phyloP scores from a whole-genome alignment of 495 filamentous ascomycete species.

The Aeminium ludgeri region DNA sequence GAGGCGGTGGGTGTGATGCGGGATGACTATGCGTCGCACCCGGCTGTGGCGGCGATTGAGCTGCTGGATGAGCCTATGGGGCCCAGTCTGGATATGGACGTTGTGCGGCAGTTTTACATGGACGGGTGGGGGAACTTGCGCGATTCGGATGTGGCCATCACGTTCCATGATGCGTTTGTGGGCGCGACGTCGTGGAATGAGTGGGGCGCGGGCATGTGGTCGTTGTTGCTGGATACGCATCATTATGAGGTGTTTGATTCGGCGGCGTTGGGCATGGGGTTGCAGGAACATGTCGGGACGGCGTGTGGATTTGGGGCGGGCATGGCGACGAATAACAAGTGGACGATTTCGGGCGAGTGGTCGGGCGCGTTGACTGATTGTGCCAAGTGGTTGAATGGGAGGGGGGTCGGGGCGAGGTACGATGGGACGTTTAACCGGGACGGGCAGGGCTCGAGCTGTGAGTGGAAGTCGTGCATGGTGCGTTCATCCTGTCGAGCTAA shows the following conservation, averaged over 20 bases:
- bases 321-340: constrained; percentile 29
- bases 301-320: constrained; percentile 24
- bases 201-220: constrained; percentile 26
- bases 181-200: constrained; percentile 24
- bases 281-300: constrained; percentile 19
- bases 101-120: constrained; percentile 26
- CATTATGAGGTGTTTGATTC: constrained; percentile 29
- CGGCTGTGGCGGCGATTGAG: constrained; percentile 25
- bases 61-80: constrained; percentile 29
- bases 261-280: constrained; percentile 16
- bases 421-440: constrained; percentile 37
- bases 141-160: constrained; percentile 21
- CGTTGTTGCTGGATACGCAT: constrained; percentile 25
- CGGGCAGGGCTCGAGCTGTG: background rate
- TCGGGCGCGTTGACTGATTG: constrained; percentile 39
- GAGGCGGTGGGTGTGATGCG: constrained; percentile 26
- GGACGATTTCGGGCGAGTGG: constrained; percentile 57
- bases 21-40: constrained; percentile 23
- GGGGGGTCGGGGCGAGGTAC: constrained; percentile 26
- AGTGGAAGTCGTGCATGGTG: too few relatives aligned
- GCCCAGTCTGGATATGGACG: constrained; percentile 20
- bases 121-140: constrained; percentile 27
- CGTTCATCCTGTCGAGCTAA: background rate
- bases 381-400: constrained; percentile 33
- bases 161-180: constrained; percentile 28